A percentile compares a stretch with the other conserved stretches of the same genome.
Evolutionary conservation across 768 basidiomycete genomes (phyloP).

Genomic region (Terana coerulea): DNA sequence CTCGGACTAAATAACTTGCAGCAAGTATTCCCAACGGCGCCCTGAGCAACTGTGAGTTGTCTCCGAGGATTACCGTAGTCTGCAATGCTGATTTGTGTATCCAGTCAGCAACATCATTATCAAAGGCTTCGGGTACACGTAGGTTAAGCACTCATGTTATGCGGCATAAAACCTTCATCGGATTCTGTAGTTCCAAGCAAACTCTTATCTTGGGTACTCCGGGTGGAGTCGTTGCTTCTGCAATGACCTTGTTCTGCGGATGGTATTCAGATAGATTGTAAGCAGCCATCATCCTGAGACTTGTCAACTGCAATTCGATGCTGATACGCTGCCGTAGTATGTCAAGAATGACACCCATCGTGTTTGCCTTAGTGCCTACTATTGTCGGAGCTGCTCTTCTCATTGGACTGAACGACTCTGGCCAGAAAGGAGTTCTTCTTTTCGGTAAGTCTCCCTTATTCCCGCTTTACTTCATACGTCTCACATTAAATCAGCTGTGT

Average conservation of each 20-base stretch:
- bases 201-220: slow-evolving; percentile 59
- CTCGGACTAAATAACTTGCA: slow-evolving; percentile 20
- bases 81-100: neutral
- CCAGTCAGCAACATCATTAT: slow-evolving; percentile 61
- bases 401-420: slow-evolving; percentile 48
- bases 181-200: slow-evolving; percentile 44
- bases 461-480: neutral
- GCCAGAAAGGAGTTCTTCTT: slow-evolving; percentile 47
- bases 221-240: slow-evolving; percentile 45
- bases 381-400: slow-evolving; percentile 44
- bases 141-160: slow-evolving; percentile 18
- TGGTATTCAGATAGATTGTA: slow-evolving; percentile 66
- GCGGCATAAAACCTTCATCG: neutral
- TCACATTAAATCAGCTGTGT: slow-evolving; percentile 34
- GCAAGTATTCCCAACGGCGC: slow-evolving; percentile 66
- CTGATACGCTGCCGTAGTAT: slow-evolving; percentile 33
- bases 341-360: slow-evolving; percentile 59
- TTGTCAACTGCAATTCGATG: too few species aligned
- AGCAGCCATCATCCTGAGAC: neutral
- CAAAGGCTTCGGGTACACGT: slow-evolving; percentile 63
- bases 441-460: slow-evolving; percentile 40
- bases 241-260: slow-evolving; percentile 49
- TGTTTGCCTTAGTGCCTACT: slow-evolving; percentile 54
- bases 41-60: slow-evolving; percentile 53
- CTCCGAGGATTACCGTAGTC: too few species aligned